A percentile compares a stretch with the other conserved stretches of the same genome.
These are phyloP conservation scores for Priceomyces melissophilus DNA, from an alignment of 805 yeast genomes.

Conservation along the genomic window DNA sequence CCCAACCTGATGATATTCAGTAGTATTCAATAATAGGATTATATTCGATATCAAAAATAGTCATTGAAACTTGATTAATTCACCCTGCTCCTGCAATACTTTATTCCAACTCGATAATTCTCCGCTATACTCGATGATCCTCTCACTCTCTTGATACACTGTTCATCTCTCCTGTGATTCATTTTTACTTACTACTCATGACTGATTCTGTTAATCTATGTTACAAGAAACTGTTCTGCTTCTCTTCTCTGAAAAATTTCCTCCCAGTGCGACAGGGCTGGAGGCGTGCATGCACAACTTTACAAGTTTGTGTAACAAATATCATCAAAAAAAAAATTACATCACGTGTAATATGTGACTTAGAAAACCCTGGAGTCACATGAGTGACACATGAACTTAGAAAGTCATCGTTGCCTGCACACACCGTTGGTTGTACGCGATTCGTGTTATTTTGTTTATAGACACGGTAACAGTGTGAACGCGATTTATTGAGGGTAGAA, in stretches of 20 bases:
- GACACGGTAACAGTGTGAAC: constrained; percentile 1
- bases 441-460: background rate
- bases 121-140: background rate
- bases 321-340: too few species aligned
- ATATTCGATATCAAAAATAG: too few species aligned
- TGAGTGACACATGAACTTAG: background rate
- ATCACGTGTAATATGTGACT: background rate
- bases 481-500: background rate
- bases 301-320: too few species aligned
- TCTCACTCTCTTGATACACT: background rate
- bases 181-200: constrained; percentile 4
- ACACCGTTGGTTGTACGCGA: background rate
- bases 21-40: too few species aligned
- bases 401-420: too few species aligned
- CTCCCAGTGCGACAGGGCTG: background rate
- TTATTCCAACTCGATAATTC: background rate
- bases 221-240: constrained; percentile 1
- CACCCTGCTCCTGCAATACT: too few species aligned
- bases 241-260: constrained; percentile 3
- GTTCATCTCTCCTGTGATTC: background rate
- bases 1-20: too few species aligned
- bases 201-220: constrained; percentile 3
- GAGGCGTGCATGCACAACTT: constrained; percentile 1
- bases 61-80: too few species aligned
- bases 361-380: background rate